A percentile compares a stretch with the other conserved stretches of the same genome.
Conservation (phyloP, 495 filamentous ascomycete genomes). For the Podospora pseudopauciseta region DNA sequence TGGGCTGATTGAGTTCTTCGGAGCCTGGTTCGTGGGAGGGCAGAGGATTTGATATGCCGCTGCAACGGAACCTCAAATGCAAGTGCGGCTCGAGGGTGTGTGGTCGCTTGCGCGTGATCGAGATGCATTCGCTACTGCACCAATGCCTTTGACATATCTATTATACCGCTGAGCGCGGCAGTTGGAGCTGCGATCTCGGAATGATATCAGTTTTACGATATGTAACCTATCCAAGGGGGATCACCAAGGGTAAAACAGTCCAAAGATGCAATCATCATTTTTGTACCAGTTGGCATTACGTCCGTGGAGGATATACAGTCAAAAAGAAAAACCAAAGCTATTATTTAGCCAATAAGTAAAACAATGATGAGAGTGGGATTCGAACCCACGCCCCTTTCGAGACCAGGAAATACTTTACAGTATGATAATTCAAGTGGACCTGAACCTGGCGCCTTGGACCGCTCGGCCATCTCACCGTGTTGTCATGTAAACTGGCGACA, state of each 20-base stretch:
- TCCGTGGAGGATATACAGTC: not conserved
- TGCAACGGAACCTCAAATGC: not conserved
- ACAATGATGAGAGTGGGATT: conserved; percentile 33
- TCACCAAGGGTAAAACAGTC: not conserved
- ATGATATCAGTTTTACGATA: not conserved
- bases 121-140: not conserved
- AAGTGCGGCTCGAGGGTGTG: not conserved
- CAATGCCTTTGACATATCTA: not conserved
- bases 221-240: not conserved
- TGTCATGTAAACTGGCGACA: not conserved
- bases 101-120: not conserved
- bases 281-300: no score
- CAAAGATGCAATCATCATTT: no score
- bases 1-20: conserved; percentile 10
- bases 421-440: conserved; percentile 19
- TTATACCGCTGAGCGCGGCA: conserved; percentile 14
- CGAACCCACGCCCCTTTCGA: conserved; percentile 35
- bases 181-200: conserved; percentile 17
- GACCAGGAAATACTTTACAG: conserved; percentile 23
- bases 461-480: conserved; percentile 33
- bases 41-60: not conserved
- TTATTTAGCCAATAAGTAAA: not conserved
- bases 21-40: conserved; percentile 6
- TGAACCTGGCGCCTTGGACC: conserved; percentile 37
- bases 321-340: not conserved